phyloP scores from a whole-genome alignment of 352 stramenopile genomes.

The Phytopythium boreale region DNA sequence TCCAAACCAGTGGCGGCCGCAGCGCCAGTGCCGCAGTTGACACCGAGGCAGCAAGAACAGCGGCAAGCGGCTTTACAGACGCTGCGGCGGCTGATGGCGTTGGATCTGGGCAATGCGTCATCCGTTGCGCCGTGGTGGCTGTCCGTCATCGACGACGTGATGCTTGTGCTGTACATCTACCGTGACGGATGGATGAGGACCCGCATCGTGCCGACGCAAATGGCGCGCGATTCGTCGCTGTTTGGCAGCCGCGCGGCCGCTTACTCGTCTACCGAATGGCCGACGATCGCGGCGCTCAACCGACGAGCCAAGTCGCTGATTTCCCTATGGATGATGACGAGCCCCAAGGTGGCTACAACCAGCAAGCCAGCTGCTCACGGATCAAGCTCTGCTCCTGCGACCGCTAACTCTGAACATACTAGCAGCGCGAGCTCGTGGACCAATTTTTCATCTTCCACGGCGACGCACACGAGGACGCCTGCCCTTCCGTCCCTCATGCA shows the following conservation, averaged over 20 bases:
- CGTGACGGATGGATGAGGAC: conserved; percentile 68
- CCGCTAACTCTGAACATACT: neutral
- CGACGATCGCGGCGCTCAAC: conserved; percentile 45
- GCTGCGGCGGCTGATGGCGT: conserved; percentile 35
- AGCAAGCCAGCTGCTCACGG: neutral
- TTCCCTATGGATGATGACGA: conserved; percentile 35
- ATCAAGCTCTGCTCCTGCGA: neutral
- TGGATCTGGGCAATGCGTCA: conserved; percentile 19
- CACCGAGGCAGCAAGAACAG: conserved; percentile 7
- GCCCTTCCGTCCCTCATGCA: neutral
- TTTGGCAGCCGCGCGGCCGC: conserved; percentile 49
- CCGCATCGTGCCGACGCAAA: conserved; percentile 27
- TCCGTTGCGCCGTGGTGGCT: conserved; percentile 74
- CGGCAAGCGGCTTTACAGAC: conserved; percentile 36
- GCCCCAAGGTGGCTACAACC: conserved; percentile 10
- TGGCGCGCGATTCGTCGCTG: conserved; percentile 42
- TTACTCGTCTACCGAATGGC: conserved; percentile 33
- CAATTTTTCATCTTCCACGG: neutral
- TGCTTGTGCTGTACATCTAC: conserved; percentile 68
- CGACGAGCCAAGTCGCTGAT: conserved; percentile 51
- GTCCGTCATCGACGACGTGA: conserved; percentile 67
- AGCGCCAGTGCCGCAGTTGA: neutral
- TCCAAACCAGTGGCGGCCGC: neutral
- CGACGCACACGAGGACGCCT: neutral
- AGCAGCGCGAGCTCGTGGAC: neutral